Conservation (phyloP, 192 early-diverging fungal genomes). For the Umbelopsis sp. region DNA sequence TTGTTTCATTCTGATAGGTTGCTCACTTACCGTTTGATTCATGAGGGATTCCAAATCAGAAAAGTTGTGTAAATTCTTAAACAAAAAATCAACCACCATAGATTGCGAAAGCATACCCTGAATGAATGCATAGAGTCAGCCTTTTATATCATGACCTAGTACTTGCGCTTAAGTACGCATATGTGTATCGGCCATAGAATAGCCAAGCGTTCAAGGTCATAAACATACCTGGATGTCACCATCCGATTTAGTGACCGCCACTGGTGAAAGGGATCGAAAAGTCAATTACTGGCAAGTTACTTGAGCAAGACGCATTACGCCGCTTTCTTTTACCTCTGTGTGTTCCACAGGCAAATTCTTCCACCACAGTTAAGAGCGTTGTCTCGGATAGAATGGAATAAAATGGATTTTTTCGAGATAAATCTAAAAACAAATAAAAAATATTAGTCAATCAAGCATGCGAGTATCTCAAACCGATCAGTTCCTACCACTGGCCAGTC, state of each 20-base stretch:
- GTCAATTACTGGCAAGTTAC: too few relatives aligned
- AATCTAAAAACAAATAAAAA: slow-evolving; percentile 44
- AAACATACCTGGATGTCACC: slow-evolving; percentile 50
- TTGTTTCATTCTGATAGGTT: not conserved
- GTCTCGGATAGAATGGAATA: slow-evolving; percentile 81
- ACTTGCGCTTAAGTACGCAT: too few relatives aligned
- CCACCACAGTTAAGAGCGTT: slow-evolving; percentile 70
- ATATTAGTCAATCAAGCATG: not conserved
- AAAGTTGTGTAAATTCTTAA: slow-evolving; percentile 58
- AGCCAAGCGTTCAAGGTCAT: too few relatives aligned
- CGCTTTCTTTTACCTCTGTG: slow-evolving; percentile 61
- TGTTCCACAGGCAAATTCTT: slow-evolving; percentile 74
- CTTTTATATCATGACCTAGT: too few relatives aligned
- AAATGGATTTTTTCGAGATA: slow-evolving; percentile 84
- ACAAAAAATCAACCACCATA: slow-evolving; percentile 67
- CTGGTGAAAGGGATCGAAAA: slow-evolving; percentile 32
- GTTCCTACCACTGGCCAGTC: slow-evolving; percentile 59
- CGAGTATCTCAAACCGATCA: not conserved
- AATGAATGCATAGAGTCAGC: not conserved
- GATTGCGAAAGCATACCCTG: slow-evolving; percentile 81
- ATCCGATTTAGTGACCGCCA: slow-evolving; percentile 74
- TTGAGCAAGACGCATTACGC: too few relatives aligned
- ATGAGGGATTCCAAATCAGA: slow-evolving; percentile 49
- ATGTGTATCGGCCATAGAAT: too few relatives aligned
- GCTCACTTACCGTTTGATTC: slow-evolving; percentile 47